phyloP scores from a whole-genome alignment of 441 rosid species.

The Cnidoscolus chayamansa region DNA sequence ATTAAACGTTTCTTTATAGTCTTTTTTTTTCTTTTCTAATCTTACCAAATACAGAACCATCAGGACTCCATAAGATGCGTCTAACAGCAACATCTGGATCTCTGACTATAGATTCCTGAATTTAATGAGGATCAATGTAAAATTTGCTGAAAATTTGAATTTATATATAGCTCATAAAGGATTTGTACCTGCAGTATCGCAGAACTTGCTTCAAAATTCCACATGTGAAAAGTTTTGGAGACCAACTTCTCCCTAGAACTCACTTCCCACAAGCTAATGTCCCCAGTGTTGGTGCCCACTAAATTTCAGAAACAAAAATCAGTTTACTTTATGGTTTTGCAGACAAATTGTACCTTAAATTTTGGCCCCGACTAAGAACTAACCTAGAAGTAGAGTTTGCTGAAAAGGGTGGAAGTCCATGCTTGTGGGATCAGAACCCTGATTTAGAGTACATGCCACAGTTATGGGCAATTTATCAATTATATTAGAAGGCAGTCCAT shows the following conservation, averaged over 20 bases:
- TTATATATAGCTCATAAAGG: conserved; percentile 8
- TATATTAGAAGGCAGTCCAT: conserved; percentile 18
- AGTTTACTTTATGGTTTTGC: background rate
- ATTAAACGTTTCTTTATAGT: background rate
- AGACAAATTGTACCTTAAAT: conserved; percentile 9
- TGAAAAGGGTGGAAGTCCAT: conserved; percentile 80
- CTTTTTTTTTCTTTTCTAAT: background rate
- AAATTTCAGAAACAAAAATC: conserved; percentile 23
- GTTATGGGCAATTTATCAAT: conserved; percentile 43
- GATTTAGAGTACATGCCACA: conserved; percentile 45
- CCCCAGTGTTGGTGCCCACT: conserved; percentile 83
- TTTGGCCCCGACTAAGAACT: conserved; percentile 20
- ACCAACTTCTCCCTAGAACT: conserved; percentile 60
- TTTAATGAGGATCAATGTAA: conserved; percentile 22
- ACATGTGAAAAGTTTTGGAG: conserved; percentile 53
- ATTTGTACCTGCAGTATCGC: conserved; percentile 55
- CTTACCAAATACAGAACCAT: conserved; percentile 77
- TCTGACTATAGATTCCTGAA: conserved; percentile 54
- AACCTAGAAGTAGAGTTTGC: conserved; percentile 72
- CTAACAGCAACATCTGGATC: conserved; percentile 60
- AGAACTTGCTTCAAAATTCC: conserved; percentile 63
- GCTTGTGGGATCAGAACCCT: conserved; percentile 67
- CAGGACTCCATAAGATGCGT: conserved; percentile 82
- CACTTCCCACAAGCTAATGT: conserved; percentile 67
- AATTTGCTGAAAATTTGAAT: conserved; percentile 8